Base-by-base conservation (phyloP, 148 eudicot species). In the Chenopodium formosanum region DNA sequence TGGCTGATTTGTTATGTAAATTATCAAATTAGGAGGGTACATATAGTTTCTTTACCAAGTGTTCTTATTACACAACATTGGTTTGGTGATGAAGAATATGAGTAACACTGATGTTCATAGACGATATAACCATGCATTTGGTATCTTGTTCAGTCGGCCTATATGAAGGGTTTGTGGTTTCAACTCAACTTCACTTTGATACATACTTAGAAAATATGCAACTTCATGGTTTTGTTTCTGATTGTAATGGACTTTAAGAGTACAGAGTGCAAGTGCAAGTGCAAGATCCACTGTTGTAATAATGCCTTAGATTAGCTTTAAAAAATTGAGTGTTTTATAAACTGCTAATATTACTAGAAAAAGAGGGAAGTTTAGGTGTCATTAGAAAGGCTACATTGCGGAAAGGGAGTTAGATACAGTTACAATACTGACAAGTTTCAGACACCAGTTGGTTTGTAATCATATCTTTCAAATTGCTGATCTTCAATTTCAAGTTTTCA, bases 271-370 rank as follows among this genome's bases (percentile, higher is more conserved):
- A 20, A 62, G 60, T 50, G 66, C 7, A 20, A 62, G 6, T 62
- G 9, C 25, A 25, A 78, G 64, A 71, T 70, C 7, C 9, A 64
- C 34, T 29, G 32, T 10, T 31, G 48, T 48, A 27, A 70, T 60
- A 29, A 44, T 27, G 47, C 31, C 32, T 25, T 1, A 50, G 23
- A 4, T 7, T 40, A 40, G 22, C 69, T 69, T 52, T 27, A 53
- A 22, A 12, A 20, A 47, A 25, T 20, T 46, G n/a, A 70, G 65
- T 25, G 44, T 76, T 67, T 22, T 70, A 14, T 76, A 29, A 17
- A 23, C 60, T 78, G 68, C 25, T 23, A 76, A 12, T 62, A 29
- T 82, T 46, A 34, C 62, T 76, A n/a, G 62, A 56, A 56, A 12
- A 25, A 37, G 68, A 76, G 53, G 9, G 27, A 31, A 2, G 46